Conservation (phyloP, 352 stramenopile genomes). For the Phytophthora hybrid region DNA sequence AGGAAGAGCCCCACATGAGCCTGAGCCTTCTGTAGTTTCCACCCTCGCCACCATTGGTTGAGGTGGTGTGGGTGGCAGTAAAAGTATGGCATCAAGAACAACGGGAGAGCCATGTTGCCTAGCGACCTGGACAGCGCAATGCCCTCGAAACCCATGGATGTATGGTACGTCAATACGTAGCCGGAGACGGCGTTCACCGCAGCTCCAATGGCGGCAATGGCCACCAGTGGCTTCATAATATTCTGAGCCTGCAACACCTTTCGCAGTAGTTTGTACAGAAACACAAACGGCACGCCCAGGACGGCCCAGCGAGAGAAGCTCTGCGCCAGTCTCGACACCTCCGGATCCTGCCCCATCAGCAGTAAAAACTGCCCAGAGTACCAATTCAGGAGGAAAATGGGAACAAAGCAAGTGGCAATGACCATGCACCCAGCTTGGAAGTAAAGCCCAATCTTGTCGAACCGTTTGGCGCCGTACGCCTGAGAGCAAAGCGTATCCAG, state of each 20-base stretch:
- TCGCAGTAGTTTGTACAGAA: constrained; percentile 79
- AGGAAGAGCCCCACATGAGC: constrained; percentile 68
- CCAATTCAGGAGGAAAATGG: constrained; percentile 72
- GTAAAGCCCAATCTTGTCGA: constrained; percentile 81
- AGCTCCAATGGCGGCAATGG: constrained; percentile 60
- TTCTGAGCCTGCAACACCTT: constrained; percentile 83
- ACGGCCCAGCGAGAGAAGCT: constrained; percentile 68
- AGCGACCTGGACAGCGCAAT: constrained; percentile 71
- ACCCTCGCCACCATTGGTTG: constrained; percentile 68
- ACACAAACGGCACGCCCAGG: constrained; percentile 71
- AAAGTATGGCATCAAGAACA: constrained; percentile 70
- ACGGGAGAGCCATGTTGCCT: constrained; percentile 55
- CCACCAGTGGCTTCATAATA: constrained; percentile 72
- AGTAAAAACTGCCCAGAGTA: constrained; percentile 54
- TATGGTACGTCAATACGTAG: constrained; percentile 79
- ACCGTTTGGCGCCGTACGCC: constrained; percentile 64
- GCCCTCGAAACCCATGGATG: constrained; percentile 74
- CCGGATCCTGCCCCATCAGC: constrained; percentile 45
- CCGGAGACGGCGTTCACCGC: constrained; percentile 69
- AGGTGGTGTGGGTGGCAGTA: constrained; percentile 30
- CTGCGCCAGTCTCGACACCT: constrained; percentile 63
- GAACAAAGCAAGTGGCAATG: constrained; percentile 48
- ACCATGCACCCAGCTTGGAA: constrained; percentile 73
- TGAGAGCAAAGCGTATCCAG: constrained; percentile 82
- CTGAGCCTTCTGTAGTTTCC: constrained; percentile 59